These are phyloP conservation scores for Neonectria punicea DNA, from an alignment of 2,329 filamentous ascomycete genomes.

Conservation along the genomic window DNA sequence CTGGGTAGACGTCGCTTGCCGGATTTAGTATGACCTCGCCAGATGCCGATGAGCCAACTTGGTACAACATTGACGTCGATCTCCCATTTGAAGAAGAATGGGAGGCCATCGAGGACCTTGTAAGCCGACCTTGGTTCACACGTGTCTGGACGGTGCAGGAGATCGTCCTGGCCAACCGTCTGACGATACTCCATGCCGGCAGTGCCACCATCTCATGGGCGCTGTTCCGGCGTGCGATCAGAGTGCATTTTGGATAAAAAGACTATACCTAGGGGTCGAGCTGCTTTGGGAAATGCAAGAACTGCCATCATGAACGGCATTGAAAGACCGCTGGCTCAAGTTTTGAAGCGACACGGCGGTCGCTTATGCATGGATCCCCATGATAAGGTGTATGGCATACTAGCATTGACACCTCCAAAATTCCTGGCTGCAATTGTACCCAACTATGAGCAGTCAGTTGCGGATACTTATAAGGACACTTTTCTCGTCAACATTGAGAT, in stretches of 20 bases:
- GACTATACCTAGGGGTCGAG: neutral
- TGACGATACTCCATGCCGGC: neutral
- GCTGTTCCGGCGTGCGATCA: neutral
- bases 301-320: neutral
- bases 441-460: neutral
- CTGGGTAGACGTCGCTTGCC: slow-evolving; percentile 25
- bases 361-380: slow-evolving; percentile 9
- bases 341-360: neutral
- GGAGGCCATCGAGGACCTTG: neutral
- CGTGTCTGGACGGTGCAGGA: slow-evolving; percentile 3
- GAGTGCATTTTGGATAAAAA: slow-evolving; percentile 4
- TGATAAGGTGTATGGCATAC: slow-evolving; percentile 20
- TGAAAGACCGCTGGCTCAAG: neutral
- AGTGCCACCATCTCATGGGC: neutral
- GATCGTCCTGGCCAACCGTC: slow-evolving; percentile 6
- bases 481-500: slow-evolving; percentile 4
- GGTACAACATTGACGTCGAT: neutral
- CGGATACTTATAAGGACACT: slow-evolving; percentile 2
- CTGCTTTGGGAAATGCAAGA: neutral
- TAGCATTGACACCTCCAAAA: slow-evolving; percentile 5
- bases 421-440: neutral
- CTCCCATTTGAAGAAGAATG: neutral
- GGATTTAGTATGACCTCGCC: neutral
- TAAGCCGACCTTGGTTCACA: slow-evolving; percentile 2
- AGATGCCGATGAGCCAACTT: neutral